Base-by-base conservation (phyloP, 345 rosid genomes). In the Eucalyptus cloeziana region DNA sequence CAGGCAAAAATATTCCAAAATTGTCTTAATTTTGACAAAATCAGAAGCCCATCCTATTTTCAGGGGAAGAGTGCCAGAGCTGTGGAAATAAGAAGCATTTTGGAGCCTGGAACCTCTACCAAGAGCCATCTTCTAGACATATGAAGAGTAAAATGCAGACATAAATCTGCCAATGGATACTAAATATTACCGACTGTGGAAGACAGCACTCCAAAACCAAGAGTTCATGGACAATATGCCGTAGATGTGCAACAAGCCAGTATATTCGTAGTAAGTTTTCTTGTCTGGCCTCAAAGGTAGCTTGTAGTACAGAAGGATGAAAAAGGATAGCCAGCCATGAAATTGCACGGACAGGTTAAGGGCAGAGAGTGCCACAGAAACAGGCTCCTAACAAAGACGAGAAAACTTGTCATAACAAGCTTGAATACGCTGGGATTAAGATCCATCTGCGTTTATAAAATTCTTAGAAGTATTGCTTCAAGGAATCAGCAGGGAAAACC, bases 241-340 rank as follows among this genome's bases (percentile, higher is more conserved):
- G n/a, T 96, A 95, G 87, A 94, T 90, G 91, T 97, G 97, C 95
- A 96, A 92, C 86, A 96, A 91, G 64, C 95, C 93, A 76, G 95
- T 94, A 91, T 94, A 97, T 89, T 96, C 97, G 87, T 95, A 96
- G 91, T 93, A 97, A 22, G 98, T 89, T 91, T 90, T 93, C 93
- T 93, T 94, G 91, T 94, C 94, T 88, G 94, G 91, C 86, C 94
- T 93, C 90, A 95, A 89, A 30, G 95, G 97, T 85, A 97, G 87
- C 91, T 96, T 96, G 90, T 97, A 96, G 93, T 95, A 94, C 52
- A 96, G 87, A 37, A 95, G 98, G 94, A 96, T 94, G 94, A 96
- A 94, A 89, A 96, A 97, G 30, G 99, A 96, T 88, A 97, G 91
- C 98, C 99, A 97, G 87, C 99, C 97, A 88, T 96, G 98, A 90